Evolutionary conservation across 2,329 filamentous ascomycete genomes (phyloP).

Genomic region (Alternaria brassicicola): DNA sequence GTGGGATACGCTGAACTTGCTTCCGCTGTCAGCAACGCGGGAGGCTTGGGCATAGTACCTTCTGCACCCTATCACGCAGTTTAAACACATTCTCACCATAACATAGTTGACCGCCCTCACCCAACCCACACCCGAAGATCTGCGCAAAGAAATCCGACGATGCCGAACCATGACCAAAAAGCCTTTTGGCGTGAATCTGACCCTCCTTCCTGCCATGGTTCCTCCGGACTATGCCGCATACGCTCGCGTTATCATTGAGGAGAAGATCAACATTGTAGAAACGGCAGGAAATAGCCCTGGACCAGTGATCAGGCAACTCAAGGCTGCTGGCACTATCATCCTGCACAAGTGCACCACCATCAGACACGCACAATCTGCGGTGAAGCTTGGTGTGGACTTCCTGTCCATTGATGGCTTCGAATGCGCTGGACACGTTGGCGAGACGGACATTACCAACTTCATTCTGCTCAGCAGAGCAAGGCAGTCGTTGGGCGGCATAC

Average conservation of each 20-base stretch:
- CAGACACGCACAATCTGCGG: constrained; percentile 85
- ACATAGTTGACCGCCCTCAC: constrained; percentile 78
- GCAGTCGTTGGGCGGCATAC: constrained; percentile 75
- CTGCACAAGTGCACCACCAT: constrained; percentile 99
- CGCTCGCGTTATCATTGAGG: constrained; percentile 89
- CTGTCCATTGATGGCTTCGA: constrained; percentile 97
- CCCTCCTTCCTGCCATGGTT: constrained; percentile 84
- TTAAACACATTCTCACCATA: constrained; percentile 17
- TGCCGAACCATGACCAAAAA: constrained; percentile 79
- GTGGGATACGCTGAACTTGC: constrained; percentile 81
- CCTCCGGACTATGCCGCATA: constrained; percentile 93
- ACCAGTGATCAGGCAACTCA: constrained; percentile 87
- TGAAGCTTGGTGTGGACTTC: constrained; percentile 96
- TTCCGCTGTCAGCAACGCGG: constrained; percentile 69
- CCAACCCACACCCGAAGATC: constrained; percentile 87
- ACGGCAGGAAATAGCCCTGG: constrained; percentile 90
- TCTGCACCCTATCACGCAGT: neutral
- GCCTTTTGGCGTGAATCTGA: constrained; percentile 94
- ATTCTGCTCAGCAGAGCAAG: constrained; percentile 84
- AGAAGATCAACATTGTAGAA: constrained; percentile 89
- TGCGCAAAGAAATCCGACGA: constrained; percentile 89
- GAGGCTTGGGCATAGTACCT: constrained; percentile 72
- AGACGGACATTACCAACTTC: constrained; percentile 87
- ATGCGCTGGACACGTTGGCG: constrained; percentile 89
- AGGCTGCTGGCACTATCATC: constrained; percentile 76